A percentile compares a stretch with the other conserved stretches of the same genome.
phyloP scores from a whole-genome alignment of 2,329 filamentous ascomycete genomes.

The Fragosphaeria purpurea region DNA sequence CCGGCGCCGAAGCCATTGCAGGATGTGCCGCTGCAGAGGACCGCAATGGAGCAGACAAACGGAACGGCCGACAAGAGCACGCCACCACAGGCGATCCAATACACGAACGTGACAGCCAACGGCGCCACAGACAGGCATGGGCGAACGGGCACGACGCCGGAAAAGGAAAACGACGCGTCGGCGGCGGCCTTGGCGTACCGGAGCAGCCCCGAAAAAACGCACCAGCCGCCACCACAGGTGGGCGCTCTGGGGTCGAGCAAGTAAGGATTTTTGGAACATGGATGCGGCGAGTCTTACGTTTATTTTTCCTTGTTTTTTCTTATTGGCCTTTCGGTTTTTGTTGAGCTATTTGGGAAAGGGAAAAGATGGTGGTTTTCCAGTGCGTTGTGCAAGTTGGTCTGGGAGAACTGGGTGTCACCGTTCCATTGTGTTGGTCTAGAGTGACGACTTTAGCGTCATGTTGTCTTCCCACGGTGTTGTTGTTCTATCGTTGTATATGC shows the following conservation, averaged over 20 bases:
- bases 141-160: constrained; percentile 7
- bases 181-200: constrained; percentile 46
- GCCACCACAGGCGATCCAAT: constrained; percentile 1
- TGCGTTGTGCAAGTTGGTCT: no score
- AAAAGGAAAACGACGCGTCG: constrained; percentile 12
- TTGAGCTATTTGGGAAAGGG: no score
- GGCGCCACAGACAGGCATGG: not conserved
- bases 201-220: constrained; percentile 50
- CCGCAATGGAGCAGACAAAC: not conserved
- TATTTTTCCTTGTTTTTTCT: no score
- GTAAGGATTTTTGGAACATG: not conserved
- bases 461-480: not conserved
- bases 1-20: no score
- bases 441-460: no score
- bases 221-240: constrained; percentile 23
- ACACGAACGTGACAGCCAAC: not conserved
- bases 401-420: no score
- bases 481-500: not conserved
- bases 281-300: no score
- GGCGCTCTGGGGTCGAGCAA: constrained; percentile 14
- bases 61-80: constrained; percentile 16
- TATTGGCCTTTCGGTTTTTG: no score
- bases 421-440: no score
- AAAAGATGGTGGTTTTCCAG: no score
- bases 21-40: no score